phyloP scores from a whole-genome alignment of 805 yeast genomes.

The Pichia scutulata region DNA sequence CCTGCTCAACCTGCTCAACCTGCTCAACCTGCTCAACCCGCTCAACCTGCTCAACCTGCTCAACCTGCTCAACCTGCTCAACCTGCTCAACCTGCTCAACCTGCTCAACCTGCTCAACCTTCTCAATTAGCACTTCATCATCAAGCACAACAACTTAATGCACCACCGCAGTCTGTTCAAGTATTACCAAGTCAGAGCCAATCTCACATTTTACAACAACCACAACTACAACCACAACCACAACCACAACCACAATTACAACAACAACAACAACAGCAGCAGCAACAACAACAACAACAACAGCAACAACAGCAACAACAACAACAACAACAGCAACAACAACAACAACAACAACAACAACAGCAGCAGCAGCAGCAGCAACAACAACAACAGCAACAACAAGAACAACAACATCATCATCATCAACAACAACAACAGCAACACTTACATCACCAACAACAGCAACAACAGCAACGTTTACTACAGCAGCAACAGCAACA shows the following conservation, averaged over 20 bases:
- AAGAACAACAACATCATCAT: slow-evolving; percentile 21
- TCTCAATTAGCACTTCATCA: not conserved
- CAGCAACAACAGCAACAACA: slow-evolving; percentile 17
- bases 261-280: slow-evolving; percentile 7
- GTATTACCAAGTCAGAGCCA: not conserved
- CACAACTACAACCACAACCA: slow-evolving; percentile 10
- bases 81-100: not conserved
- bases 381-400: slow-evolving; percentile 13
- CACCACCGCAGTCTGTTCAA: not conserved
- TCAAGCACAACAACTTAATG: not conserved
- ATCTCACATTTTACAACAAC: not conserved
- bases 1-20: not conserved
- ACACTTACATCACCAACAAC: slow-evolving; percentile 16
- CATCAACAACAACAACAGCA: slow-evolving; percentile 18
- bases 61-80: not conserved
- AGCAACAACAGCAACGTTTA: slow-evolving; percentile 5
- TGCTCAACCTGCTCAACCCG: not conserved
- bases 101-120: not conserved
- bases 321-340: slow-evolving; percentile 10
- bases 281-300: slow-evolving; percentile 12
- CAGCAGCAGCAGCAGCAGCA: slow-evolving; percentile 22
- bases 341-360: slow-evolving; percentile 10
- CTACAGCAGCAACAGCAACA: slow-evolving; percentile 10
- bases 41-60: not conserved
- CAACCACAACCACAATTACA: slow-evolving; percentile 11